Base-by-base conservation (phyloP, 2,329 filamentous ascomycete genomes). In the Plenodomus biglobosus region DNA sequence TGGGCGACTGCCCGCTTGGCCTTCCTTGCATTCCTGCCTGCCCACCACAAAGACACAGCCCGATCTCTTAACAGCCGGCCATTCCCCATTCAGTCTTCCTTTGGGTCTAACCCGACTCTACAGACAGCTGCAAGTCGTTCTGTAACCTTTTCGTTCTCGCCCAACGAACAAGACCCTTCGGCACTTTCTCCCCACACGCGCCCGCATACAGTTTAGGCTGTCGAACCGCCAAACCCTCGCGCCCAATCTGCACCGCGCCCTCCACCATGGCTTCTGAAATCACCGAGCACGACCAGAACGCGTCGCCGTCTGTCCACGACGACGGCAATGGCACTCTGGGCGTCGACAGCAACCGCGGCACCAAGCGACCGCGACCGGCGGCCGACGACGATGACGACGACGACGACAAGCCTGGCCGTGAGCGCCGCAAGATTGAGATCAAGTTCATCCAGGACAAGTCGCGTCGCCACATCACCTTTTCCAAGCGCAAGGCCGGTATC, bases 361-460 rank as follows among this genome's bases (percentile, higher is more conserved):
- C 91, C 76, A 97, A 97, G 83, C 91, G 92, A 66, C 84, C 83
- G 74, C 90, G 94, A 71, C 85, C 88, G 56, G 78, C 87, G 64
- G 72, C 86, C 67, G 92, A 97, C 72, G 94, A 97, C 71, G 94
- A 97, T 61, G 92, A 97, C 59, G 94, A 97, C 59, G 92, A 97
- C 64, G 92, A 96, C 65, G 92, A 96, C 75, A 97, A 97, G 85
- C 90, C 90, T 56, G 91, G 91, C 70, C 92, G 94, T 76, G 94
- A 97, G 83, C 87, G 94, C 72, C 86, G 94, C 78, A 99, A 99
- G 87, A 99, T 99, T 69, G 94, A 99, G 78, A 99, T 99, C 80
- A 99, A 99, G 83, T 99, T 99, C 79, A 99, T 99, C 76, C 92
- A 92, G 76, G 94, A 99, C 78, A 99, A 99, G 81, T 97, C 92